phyloP scores from a whole-genome alignment of 2,329 filamentous ascomycete species.

The Thelonectria olida region DNA sequence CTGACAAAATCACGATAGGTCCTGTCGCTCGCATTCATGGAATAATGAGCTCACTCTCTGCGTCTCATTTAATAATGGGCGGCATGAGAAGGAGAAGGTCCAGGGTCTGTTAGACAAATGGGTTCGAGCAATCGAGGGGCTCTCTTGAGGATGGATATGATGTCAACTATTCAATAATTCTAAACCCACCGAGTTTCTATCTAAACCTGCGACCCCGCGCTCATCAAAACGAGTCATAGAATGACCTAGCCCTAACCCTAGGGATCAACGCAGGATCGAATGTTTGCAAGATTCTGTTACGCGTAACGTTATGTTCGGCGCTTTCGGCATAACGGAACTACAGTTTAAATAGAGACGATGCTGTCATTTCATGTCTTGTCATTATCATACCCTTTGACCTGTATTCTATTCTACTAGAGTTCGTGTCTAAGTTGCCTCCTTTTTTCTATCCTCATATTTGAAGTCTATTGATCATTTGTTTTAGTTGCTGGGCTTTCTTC shows the following conservation, averaged over 20 bases:
- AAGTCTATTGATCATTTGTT: conserved; percentile 22
- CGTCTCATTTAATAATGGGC: conserved; percentile 10
- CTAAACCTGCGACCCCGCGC: background rate
- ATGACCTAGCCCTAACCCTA: background rate
- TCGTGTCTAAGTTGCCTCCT: background rate
- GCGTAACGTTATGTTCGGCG: background rate
- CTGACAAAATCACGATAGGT: background rate
- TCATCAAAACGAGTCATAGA: background rate
- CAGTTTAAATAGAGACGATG: background rate
- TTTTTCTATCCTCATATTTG: conserved; percentile 9
- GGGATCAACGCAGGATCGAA: background rate
- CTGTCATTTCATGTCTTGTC: background rate
- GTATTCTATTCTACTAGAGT: no score
- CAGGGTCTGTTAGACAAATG: background rate
- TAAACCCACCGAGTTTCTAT: background rate
- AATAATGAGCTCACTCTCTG: conserved; percentile 6
- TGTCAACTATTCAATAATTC: background rate
- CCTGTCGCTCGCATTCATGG: conserved; percentile 17
- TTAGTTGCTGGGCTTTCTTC: conserved; percentile 16
- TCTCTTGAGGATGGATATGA: background rate
- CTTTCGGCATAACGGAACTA: background rate
- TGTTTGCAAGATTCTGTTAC: background rate
- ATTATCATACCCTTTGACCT: background rate
- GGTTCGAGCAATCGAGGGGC: background rate
- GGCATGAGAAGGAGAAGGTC: background rate